Percentiles rank a stretch among this genome's conserved stretches.
These are phyloP conservation scores for Nemania diffusa DNA, from an alignment of 2,329 filamentous ascomycete genomes.

Conservation along the genomic window DNA sequence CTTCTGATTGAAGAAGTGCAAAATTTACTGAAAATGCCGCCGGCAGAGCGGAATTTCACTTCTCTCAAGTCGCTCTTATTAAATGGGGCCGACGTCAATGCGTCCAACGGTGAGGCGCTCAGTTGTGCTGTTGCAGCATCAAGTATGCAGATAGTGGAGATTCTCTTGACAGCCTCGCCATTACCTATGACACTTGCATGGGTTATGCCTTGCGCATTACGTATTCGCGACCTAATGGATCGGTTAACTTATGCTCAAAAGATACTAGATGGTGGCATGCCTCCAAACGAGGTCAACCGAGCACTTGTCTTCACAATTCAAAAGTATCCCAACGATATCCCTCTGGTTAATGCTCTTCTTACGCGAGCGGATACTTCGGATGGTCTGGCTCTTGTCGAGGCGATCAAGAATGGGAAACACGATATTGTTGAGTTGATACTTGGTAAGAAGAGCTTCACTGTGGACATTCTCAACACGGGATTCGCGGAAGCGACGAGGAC, in stretches of 20 bases:
- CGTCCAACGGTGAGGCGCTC: conserved; percentile 61
- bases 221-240: conserved; percentile 62
- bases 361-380: conserved; percentile 60
- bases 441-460: conserved; percentile 51
- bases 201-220: conserved; percentile 64
- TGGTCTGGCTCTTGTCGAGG: conserved; percentile 59
- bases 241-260: conserved; percentile 62
- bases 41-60: conserved; percentile 54
- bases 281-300: conserved; percentile 59
- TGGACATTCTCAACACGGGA: conserved; percentile 54
- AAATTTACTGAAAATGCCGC: conserved; percentile 53
- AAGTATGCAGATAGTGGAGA: conserved; percentile 58
- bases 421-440: conserved; percentile 62
- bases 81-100: conserved; percentile 66
- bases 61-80: conserved; percentile 60
- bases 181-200: conserved; percentile 57
- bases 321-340: conserved; percentile 59
- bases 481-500: conserved; percentile 58
- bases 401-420: conserved; percentile 57
- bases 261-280: conserved; percentile 62
- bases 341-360: conserved; percentile 59
- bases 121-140: conserved; percentile 61
- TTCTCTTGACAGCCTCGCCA: conserved; percentile 58
- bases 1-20: conserved; percentile 64
- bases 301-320: conserved; percentile 63